phyloP scores from a whole-genome alignment of 805 yeast genomes.

The Lipomyces oligophaga region DNA sequence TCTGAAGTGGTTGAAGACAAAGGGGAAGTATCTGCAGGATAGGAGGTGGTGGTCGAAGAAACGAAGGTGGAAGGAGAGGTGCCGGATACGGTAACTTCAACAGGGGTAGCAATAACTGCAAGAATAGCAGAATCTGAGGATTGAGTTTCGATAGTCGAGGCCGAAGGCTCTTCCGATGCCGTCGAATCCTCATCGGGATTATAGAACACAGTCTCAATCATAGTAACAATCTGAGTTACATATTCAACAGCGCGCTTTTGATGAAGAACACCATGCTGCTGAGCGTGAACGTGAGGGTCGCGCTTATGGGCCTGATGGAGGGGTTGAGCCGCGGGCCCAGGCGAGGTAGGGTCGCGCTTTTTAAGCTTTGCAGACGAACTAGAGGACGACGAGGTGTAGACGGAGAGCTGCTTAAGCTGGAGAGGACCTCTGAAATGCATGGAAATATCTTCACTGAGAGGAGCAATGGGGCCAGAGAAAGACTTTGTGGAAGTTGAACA shows the following conservation, averaged over 20 bases:
- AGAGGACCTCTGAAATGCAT: conserved; percentile 91
- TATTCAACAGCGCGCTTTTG: conserved; percentile 55
- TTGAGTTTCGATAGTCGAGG: conserved; percentile 29
- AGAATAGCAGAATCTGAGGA: conserved; percentile 15
- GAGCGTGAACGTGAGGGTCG: conserved; percentile 38
- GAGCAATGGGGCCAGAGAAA: conserved; percentile 71
- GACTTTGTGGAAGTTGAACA: conserved; percentile 57
- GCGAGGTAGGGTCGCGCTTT: conserved; percentile 26
- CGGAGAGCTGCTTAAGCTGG: conserved; percentile 78
- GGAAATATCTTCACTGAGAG: conserved; percentile 80
- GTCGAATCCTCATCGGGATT: conserved; percentile 31
- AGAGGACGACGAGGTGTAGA: conserved; percentile 58
- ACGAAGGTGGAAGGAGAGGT: conserved; percentile 33
- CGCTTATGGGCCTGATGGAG: conserved; percentile 42
- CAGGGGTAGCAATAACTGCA: conserved; percentile 16
- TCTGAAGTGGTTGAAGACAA: conserved; percentile 31
- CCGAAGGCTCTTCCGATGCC: conserved; percentile 31
- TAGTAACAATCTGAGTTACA: conserved; percentile 75
- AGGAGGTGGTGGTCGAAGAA: conserved; percentile 28
- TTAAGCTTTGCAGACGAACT: conserved; percentile 31
- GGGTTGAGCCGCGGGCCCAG: too few species aligned
- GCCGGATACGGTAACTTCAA: conserved; percentile 25
- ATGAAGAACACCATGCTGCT: conserved; percentile 44
- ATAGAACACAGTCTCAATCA: conserved; percentile 44
- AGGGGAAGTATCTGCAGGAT: too few species aligned